These are phyloP conservation scores for Kwoniella sp. DNA, from an alignment of 768 basidiomycete genomes.

Conservation along the genomic window DNA sequence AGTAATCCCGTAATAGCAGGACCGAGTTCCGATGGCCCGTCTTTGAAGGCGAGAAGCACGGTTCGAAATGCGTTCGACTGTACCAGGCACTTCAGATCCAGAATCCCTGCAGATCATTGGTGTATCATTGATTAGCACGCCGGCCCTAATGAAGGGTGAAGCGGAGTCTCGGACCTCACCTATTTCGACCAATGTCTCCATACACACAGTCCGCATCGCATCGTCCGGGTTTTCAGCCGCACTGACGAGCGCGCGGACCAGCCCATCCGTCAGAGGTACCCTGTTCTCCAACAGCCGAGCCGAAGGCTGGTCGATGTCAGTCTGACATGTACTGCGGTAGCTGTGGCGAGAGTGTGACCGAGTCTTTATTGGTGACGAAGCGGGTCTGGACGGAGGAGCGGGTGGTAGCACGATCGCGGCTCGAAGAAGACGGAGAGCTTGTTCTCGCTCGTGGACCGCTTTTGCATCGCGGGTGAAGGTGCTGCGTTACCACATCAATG, in stretches of 20 bases:
- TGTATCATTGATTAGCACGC: too few species aligned
- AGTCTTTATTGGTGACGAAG: conserved; percentile 15
- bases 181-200: conserved; percentile 88
- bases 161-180: conserved; percentile 64
- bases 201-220: conserved; percentile 74
- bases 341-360: conserved; percentile 64
- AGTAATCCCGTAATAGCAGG: conserved; percentile 78
- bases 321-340: conserved; percentile 41
- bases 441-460: conserved; percentile 74
- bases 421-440: conserved; percentile 86
- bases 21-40: conserved; percentile 78
- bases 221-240: conserved; percentile 92
- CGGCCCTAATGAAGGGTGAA: too few species aligned
- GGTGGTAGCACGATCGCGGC: conserved; percentile 72
- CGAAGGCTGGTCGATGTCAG: neutral
- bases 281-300: conserved; percentile 22
- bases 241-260: conserved; percentile 81
- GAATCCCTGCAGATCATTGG: conserved; percentile 72
- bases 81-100: conserved; percentile 80
- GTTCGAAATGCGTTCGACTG: conserved; percentile 82
- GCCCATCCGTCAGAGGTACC: conserved; percentile 43
- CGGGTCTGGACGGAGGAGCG: conserved; percentile 9
- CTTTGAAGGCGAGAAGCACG: conserved; percentile 81
- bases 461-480: conserved; percentile 83
- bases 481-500: conserved; percentile 45